Evolutionary conservation across 2,329 filamentous ascomycete species (phyloP).

Genomic region (Leptographium radiaticola): DNA sequence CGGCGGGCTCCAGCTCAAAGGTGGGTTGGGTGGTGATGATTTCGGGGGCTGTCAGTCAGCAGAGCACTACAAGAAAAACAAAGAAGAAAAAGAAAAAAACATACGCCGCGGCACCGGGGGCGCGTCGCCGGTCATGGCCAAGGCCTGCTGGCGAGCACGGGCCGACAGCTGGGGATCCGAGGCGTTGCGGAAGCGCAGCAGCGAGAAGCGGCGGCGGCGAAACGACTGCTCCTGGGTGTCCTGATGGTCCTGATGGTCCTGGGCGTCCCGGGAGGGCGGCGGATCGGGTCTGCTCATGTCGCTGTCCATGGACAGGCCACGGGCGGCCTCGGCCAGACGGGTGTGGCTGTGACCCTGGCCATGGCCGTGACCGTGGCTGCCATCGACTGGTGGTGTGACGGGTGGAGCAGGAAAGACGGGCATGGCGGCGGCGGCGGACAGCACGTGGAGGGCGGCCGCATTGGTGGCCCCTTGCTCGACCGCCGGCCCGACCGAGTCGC

Average conservation of each 20-base stretch:
- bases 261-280: slow-evolving; percentile 37
- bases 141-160: slow-evolving; percentile 54
- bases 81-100: slow-evolving; percentile 11
- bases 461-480: not conserved
- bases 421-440: not conserved
- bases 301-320: slow-evolving; percentile 10
- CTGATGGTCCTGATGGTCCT: no score
- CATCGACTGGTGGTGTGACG: not conserved
- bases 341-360: slow-evolving; percentile 12
- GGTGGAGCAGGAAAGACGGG: not conserved
- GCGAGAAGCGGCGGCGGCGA: slow-evolving; percentile 49
- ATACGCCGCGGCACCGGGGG: slow-evolving; percentile 48
- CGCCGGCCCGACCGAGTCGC: not conserved
- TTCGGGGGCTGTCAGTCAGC: slow-evolving; percentile 37
- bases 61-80: not conserved
- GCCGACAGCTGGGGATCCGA: slow-evolving; percentile 81
- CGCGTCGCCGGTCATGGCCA: slow-evolving; percentile 32
- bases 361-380: not conserved
- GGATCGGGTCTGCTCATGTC: slow-evolving; percentile 26
- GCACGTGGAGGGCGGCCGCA: not conserved
- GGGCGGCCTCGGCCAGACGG: slow-evolving; percentile 16
- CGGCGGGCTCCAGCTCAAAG: slow-evolving; percentile 37
- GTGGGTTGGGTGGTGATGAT: slow-evolving; percentile 93
- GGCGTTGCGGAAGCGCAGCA: slow-evolving; percentile 80
- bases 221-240: slow-evolving; percentile 39